These are phyloP conservation scores for Mycena latifolia DNA, from an alignment of 768 basidiomycete species.

Conservation along the genomic window DNA sequence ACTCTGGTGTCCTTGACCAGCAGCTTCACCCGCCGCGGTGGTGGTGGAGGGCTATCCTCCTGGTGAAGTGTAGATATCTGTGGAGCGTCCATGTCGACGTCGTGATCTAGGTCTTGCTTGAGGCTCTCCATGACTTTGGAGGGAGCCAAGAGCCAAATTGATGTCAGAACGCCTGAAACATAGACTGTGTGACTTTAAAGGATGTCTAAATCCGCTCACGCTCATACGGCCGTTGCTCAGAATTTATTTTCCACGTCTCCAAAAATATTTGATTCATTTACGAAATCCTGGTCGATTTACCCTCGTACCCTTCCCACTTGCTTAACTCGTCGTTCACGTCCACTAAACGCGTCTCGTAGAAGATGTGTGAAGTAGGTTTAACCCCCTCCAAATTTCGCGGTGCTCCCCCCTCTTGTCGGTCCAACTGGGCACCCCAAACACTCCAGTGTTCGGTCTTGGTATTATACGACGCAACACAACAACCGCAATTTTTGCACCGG, in stretches of 20 bases:
- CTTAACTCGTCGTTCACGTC: conserved; percentile 66
- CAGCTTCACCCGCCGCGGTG: conserved; percentile 62
- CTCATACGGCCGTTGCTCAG: too few relatives aligned
- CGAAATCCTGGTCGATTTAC: conserved; percentile 14
- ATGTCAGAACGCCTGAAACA: neutral
- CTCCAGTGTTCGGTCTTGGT: conserved; percentile 61
- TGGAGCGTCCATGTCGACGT: conserved; percentile 82
- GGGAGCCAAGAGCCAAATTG: conserved; percentile 6
- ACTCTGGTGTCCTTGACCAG: conserved; percentile 54
- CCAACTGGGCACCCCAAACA: conserved; percentile 69
- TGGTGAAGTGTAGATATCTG: conserved; percentile 84
- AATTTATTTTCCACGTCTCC: too few relatives aligned
- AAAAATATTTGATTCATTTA: neutral
- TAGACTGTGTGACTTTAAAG: neutral
- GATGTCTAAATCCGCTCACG: neutral
- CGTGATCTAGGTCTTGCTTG: conserved; percentile 54
- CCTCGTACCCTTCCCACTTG: conserved; percentile 78
- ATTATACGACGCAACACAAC: conserved; percentile 65
- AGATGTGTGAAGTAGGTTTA: conserved; percentile 75
- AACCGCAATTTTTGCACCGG: conserved; percentile 74
- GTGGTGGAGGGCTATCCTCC: conserved; percentile 78
- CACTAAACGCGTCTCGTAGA: conserved; percentile 73
- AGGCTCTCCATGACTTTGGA: conserved; percentile 39
- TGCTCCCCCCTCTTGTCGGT: conserved; percentile 59
- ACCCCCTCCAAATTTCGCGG: conserved; percentile 66